A percentile compares a stretch with the other conserved stretches of the same genome.
Conservation (phyloP, 73 alveolate species). For the Tetrahymena malaccensis region DNA sequence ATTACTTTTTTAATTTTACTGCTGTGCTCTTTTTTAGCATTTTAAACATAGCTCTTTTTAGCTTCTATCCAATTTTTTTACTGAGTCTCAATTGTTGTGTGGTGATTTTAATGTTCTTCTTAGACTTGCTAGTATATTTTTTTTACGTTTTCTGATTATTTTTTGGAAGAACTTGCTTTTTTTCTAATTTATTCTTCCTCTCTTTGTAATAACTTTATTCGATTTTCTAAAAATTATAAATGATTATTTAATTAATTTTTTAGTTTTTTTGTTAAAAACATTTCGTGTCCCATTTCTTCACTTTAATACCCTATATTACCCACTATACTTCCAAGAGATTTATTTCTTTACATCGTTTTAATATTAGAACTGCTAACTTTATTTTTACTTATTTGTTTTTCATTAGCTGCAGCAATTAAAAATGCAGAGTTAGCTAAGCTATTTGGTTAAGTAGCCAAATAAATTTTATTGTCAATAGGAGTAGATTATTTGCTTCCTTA, state of each 20-base stretch:
- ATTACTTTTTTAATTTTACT: neutral
- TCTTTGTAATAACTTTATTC: neutral
- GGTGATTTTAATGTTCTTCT: neutral
- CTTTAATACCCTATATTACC: neutral
- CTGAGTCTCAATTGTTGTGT: neutral
- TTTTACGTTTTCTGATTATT: neutral
- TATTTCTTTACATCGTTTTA: neutral
- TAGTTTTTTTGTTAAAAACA: neutral
- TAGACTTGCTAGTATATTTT: neutral
- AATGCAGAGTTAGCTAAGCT: neutral
- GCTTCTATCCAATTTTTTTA: neutral
- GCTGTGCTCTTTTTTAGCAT: neutral
- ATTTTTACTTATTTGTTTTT: neutral
- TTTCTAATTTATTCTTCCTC: neutral
- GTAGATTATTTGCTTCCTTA: neutral
- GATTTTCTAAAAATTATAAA: neutral
- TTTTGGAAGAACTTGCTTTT: neutral
- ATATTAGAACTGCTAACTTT: neutral
- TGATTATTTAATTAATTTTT: neutral
- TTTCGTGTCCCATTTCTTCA: neutral
- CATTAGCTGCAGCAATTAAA: neutral
- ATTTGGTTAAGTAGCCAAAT: neutral
- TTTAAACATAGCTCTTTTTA: neutral
- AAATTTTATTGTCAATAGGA: neutral
- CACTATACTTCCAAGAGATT: neutral